Base-by-base conservation (phyloP, 495 filamentous ascomycete species). In the Tuber magnatum region DNA sequence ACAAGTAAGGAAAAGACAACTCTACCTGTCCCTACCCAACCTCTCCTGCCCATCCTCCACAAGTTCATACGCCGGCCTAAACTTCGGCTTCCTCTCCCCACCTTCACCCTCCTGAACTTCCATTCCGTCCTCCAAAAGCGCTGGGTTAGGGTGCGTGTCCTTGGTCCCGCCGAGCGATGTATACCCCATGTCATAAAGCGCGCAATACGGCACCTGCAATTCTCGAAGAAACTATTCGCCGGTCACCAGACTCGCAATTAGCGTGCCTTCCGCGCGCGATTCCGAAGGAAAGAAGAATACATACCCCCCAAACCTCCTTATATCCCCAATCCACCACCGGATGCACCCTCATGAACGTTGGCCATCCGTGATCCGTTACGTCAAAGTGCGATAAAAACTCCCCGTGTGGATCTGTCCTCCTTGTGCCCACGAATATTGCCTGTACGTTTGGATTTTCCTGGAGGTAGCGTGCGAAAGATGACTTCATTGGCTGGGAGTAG, bases 311-410 rank as follows among this genome's bases (percentile, higher is more conserved):
- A 74, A 99, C 94, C 83, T 98, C 94, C 24, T 89, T 89, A 85
- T 97, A 99, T 83, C 94, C 92, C 96, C 95, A 97, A 81, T 98
- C 95, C 81, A 99, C 93, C 14, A 99, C 91, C 0, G 95, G 95
- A 85, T 98, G 93, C 61, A 97, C 86, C 69, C 95, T 87, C 90
- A 98, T 94, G 81, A 99, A 97, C 73, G 87, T 84, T 39, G 95
- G 96, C 95, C 95, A 99, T 5, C 91, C 95, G 41, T 87, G 84
- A 85, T 99, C 95, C 7, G 95, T 99, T 72, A 84, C 86, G 81
- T 96, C 91, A 81, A 98, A 98, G 82, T 91, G 88, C 12, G 86
- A 90, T 79, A 99, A 80, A 42, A 86, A 84, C 73, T 88, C 90
- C 3, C 95, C 94, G 79, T 98, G 94, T 8, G 95, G 95, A 82